Evolutionary conservation across 2,329 filamentous ascomycete species (phyloP), one percentile per base, ranked within the genome.

Genomic region (Lasiodiplodia sp.): DNA sequence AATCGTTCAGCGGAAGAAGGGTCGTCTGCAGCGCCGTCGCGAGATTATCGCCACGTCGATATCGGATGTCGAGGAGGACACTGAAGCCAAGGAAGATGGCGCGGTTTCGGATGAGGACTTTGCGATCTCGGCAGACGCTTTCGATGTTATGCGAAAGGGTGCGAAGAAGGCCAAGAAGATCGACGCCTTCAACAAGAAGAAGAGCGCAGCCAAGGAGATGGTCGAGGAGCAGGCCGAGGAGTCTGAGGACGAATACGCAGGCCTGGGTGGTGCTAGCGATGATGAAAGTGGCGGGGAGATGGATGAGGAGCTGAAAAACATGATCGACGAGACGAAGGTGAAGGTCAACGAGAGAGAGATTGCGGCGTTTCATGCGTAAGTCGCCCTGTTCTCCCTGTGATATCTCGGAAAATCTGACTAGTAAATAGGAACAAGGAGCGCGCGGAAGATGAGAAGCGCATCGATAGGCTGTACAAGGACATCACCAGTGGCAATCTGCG

Each of bases 201-300:
- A 91, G 78, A 96, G 93, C 81, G 90, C 92, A 76, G 95, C 94
- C 0, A 94, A 90, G 75, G 90, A 91, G 28, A 74, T 97, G 86
- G 86, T 99, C 47, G 88, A 98, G 72, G 96, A 97, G 72, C 94
- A 97, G 77, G 95, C 96, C 70, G 93, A 97, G 74, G 96, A 99
- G 81, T 99, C 96, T 0, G 96, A 99, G 77, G 96, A 99, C 77
- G 96, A 99, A 79, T 99, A 98, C 78, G 95, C 94, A 49, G 96
- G 96, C 4, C 85, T 99, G 11, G 96, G 96, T 72, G 96, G 96
- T 71, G 91, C 85, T 12, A 95, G 94, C 79, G 94, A 95, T 70
- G 95, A 98, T 72, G 93, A 95, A 71, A 90, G 89, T 55, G 91
- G 87, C 53, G 91, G 90, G 67, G 92, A 94, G 69, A 91, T 91